Conservation (phyloP, 352 stramenopile genomes). For the Phytophthora boehmeriae region DNA sequence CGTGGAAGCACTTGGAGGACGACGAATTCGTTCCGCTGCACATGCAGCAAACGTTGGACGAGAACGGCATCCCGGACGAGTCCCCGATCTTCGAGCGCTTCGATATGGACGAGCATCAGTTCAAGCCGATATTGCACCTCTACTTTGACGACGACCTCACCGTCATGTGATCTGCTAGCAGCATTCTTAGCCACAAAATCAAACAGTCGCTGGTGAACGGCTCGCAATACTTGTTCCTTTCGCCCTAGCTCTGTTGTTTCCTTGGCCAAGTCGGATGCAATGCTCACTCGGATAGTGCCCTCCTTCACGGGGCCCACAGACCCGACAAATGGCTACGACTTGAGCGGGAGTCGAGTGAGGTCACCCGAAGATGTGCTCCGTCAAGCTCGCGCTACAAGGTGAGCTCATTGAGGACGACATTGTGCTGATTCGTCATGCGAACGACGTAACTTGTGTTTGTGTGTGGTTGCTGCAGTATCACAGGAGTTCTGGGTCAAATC, state of each 20-base stretch:
- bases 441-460: not conserved
- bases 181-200: not conserved
- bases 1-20: constrained; percentile 89
- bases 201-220: not conserved
- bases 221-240: not conserved
- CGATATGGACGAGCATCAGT: constrained; percentile 88
- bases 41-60: constrained; percentile 88
- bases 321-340: constrained; percentile 10
- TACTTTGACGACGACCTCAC: constrained; percentile 96
- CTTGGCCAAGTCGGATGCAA: not conserved
- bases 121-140: constrained; percentile 89
- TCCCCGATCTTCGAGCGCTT: constrained; percentile 81
- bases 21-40: constrained; percentile 90
- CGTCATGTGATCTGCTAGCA: constrained; percentile 39
- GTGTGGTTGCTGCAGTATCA: constrained; percentile 30
- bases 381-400: constrained; percentile 48
- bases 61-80: constrained; percentile 91
- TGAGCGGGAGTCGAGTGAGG: constrained; percentile 11
- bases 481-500: constrained; percentile 56
- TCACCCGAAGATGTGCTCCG: constrained; percentile 52
- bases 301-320: constrained; percentile 18
- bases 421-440: not conserved
- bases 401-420: not conserved
- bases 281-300: constrained; percentile 28
- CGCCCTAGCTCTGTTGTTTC: not conserved